Conservation (phyloP, 2,329 filamentous ascomycete species). For the Colletotrichum falcatum region DNA sequence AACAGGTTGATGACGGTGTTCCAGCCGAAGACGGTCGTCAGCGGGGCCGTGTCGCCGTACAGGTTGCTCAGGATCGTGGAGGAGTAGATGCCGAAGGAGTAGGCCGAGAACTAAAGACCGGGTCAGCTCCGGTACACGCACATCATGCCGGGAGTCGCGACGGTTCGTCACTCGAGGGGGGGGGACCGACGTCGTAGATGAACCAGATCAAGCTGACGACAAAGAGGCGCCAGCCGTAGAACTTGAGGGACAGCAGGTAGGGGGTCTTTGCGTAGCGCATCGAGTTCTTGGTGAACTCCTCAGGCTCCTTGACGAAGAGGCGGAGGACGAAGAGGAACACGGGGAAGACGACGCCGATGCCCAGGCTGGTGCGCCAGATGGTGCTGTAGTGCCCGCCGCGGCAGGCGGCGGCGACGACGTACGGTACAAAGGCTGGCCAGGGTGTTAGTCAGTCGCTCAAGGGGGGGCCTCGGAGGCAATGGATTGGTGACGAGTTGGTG, state of each 20-base stretch:
- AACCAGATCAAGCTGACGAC: constrained; percentile 85
- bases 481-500: background rate
- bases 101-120: constrained; percentile 73
- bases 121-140: too few relatives aligned
- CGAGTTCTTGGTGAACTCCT: constrained; percentile 78
- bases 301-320: constrained; percentile 80
- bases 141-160: background rate
- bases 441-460: background rate
- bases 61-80: constrained; percentile 78
- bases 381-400: constrained; percentile 73
- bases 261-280: constrained; percentile 73
- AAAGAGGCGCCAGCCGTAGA: constrained; percentile 79
- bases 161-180: background rate
- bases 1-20: constrained; percentile 90
- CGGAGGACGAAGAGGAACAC: constrained; percentile 78
- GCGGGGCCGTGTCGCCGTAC: constrained; percentile 66
- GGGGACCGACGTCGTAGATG: constrained; percentile 73
- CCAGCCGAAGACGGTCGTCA: constrained; percentile 89
- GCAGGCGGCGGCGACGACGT: constrained; percentile 68
- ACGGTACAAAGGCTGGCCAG: constrained; percentile 42
- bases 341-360: constrained; percentile 83
- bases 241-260: constrained; percentile 67
- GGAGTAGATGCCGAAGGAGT: constrained; percentile 89
- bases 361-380: constrained; percentile 86
- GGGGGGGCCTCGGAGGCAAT: background rate